Evolutionary conservation across 2,329 filamentous ascomycete species (phyloP).

Genomic region (Arthrobotrys sphaeroides): DNA sequence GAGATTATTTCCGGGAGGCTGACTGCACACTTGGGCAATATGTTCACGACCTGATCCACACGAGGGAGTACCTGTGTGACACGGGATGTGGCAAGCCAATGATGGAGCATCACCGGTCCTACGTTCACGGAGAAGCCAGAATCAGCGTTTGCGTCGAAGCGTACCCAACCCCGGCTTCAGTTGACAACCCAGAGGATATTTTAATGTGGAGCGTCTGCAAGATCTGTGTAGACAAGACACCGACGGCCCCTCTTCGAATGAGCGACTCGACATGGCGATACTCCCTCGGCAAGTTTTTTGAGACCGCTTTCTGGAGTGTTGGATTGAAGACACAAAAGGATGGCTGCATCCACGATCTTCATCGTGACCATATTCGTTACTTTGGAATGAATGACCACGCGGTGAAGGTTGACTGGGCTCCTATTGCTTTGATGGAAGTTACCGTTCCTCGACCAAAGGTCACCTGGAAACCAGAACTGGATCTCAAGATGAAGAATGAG

Average conservation of each 20-base stretch:
- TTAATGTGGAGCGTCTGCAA: slow-evolving; percentile 99
- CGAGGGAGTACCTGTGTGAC: slow-evolving; percentile 78
- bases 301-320: slow-evolving; percentile 93
- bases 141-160: slow-evolving; percentile 90
- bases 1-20: slow-evolving; percentile 71
- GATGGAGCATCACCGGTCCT: slow-evolving; percentile 92
- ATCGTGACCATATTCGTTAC: slow-evolving; percentile 89
- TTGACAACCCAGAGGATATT: slow-evolving; percentile 71
- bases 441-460: slow-evolving; percentile 88
- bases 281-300: slow-evolving; percentile 97
- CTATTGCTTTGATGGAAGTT: slow-evolving; percentile 91
- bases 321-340: slow-evolving; percentile 78
- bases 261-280: slow-evolving; percentile 96
- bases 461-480: slow-evolving; percentile 97
- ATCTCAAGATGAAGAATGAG: slow-evolving; percentile 90
- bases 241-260: slow-evolving; percentile 82
- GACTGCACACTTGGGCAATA: slow-evolving; percentile 96
- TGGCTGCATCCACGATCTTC: slow-evolving; percentile 88
- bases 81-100: slow-evolving; percentile 88
- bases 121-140: slow-evolving; percentile 94
- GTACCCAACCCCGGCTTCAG: slow-evolving; percentile 72
- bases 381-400: slow-evolving; percentile 89
- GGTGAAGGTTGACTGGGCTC: slow-evolving; percentile 89
- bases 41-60: slow-evolving; percentile 85
- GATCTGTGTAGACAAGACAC: slow-evolving; percentile 82